Percentiles rank a stretch among this genome's conserved stretches.
Conservation (phyloP, 352 stramenopile species). For the Elongisporangium senticosum region DNA sequence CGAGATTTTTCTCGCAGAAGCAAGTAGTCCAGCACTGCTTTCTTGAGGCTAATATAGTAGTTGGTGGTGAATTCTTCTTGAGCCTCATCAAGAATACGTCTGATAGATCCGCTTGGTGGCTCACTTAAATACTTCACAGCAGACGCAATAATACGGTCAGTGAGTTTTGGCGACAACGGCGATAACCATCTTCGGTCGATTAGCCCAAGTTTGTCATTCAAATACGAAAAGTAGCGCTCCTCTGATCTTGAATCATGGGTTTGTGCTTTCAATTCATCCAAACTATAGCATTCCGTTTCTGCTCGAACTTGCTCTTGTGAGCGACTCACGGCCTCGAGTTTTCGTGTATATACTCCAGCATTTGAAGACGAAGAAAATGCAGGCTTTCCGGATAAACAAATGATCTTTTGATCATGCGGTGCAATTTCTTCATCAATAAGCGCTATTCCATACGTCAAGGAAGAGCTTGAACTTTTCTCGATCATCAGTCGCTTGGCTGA, state of each 20-base stretch:
- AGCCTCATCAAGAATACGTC: conserved; percentile 26
- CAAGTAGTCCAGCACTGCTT: conserved; percentile 72
- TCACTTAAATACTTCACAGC: conserved; percentile 49
- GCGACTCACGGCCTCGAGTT: conserved; percentile 1
- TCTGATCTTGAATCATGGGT: conserved; percentile 19
- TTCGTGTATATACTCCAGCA: conserved; percentile 1
- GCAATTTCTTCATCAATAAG: neutral
- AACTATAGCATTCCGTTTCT: neutral
- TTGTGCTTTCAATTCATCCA: neutral
- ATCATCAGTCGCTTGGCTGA: conserved; percentile 38
- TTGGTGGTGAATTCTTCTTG: conserved; percentile 47
- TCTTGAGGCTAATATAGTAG: conserved; percentile 67
- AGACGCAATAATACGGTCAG: conserved; percentile 34
- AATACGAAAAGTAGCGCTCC: conserved; percentile 54
- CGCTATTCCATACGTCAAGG: neutral
- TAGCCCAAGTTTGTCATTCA: conserved; percentile 23
- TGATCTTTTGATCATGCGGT: neutral
- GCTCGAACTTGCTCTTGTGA: neutral
- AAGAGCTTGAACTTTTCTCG: conserved; percentile 16
- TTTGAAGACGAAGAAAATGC: neutral
- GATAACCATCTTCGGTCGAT: conserved; percentile 38
- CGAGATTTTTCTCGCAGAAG: conserved; percentile 35
- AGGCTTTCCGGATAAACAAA: neutral
- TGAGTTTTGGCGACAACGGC: conserved; percentile 26
- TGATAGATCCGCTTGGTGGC: conserved; percentile 26